phyloP scores from a whole-genome alignment of 306 rosid species.

The Cyclanthera cordifolia region DNA sequence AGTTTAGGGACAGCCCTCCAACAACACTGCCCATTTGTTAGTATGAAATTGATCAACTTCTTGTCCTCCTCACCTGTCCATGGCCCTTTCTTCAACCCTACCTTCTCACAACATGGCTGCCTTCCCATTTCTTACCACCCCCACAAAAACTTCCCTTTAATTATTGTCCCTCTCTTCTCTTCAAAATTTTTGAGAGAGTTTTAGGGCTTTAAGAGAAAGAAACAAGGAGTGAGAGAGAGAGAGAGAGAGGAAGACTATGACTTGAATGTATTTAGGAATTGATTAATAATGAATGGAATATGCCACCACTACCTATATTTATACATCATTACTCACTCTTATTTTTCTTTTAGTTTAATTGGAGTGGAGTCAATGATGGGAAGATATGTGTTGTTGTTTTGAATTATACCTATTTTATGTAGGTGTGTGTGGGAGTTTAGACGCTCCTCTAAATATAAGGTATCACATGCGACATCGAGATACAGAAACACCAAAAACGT shows the following conservation, averaged over 20 bases:
- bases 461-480: too few relatives aligned
- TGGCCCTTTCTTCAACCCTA: constrained; percentile 60
- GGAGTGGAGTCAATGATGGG: too few relatives aligned
- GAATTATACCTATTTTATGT: too few relatives aligned
- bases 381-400: too few relatives aligned
- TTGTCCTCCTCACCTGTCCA: constrained; percentile 80
- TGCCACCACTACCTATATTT: background rate
- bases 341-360: too few relatives aligned
- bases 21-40: constrained; percentile 83
- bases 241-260: too few relatives aligned
- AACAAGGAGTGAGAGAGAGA: background rate
- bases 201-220: background rate
- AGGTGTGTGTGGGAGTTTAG: too few relatives aligned
- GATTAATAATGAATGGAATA: background rate
- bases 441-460: too few relatives aligned
- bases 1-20: constrained; percentile 98
- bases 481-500: too few relatives aligned
- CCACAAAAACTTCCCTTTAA: background rate
- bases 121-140: constrained; percentile 49
- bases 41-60: constrained; percentile 79
- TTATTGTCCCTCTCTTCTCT: background rate
- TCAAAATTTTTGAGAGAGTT: background rate
- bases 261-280: background rate
- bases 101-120: constrained; percentile 97
- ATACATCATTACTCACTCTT: background rate